Evolutionary conservation across 148 eudicot genomes (phyloP).

Genomic region (Vaccinium vitisidaea): DNA sequence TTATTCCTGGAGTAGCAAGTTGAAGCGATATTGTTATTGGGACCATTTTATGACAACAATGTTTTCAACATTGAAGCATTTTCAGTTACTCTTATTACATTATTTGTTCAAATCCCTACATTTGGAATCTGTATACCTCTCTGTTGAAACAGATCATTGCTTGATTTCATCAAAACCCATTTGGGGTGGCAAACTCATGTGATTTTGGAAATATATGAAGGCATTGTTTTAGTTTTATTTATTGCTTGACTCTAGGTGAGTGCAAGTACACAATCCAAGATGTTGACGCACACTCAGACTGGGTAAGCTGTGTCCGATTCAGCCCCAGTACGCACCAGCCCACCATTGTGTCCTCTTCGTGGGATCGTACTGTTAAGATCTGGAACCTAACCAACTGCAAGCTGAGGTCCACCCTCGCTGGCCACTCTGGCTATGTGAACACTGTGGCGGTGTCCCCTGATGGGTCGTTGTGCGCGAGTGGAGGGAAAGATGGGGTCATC

Average conservation of each 20-base stretch:
- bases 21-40: neutral
- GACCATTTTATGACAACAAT: neutral
- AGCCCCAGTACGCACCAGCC: conserved; percentile 69
- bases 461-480: conserved; percentile 86
- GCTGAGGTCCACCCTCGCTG: conserved; percentile 62
- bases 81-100: neutral
- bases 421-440: conserved; percentile 75
- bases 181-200: neutral
- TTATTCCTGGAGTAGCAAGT: neutral
- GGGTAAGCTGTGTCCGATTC: conserved; percentile 91
- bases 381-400: conserved; percentile 88
- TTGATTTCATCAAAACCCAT: neutral
- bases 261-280: conserved; percentile 93
- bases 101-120: neutral
- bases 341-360: conserved; percentile 76
- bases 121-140: neutral
- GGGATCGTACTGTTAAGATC: conserved; percentile 84
- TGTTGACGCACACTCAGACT: conserved; percentile 60
- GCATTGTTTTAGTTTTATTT: neutral
- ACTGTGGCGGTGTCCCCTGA: conserved; percentile 90
- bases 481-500: conserved; percentile 78
- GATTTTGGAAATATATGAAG: neutral
- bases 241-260: conserved; percentile 35
- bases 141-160: neutral
- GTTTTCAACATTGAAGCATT: neutral